Evolutionary conservation across 2,329 filamentous ascomycete genomes (phyloP), one percentile per base, ranked within the genome.

Genomic region (Purpureocillium takamizusanense): DNA sequence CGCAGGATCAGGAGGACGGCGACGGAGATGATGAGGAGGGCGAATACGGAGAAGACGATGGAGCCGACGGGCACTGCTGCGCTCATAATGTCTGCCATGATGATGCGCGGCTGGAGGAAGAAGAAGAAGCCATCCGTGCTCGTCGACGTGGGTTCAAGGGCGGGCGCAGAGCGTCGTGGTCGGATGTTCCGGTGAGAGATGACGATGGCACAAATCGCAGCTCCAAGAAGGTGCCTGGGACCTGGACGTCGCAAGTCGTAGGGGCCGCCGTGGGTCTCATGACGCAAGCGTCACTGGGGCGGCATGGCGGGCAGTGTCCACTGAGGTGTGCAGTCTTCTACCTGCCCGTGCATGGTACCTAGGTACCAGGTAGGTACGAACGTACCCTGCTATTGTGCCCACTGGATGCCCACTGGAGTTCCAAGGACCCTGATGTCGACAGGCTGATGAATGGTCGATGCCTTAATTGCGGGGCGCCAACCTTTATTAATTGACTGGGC

Each of bases 1-100:
- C 92, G 83, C 42, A 95, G 71, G 45, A 97, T 80, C 16, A 95
- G 70, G 32, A 98, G 74, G 42, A 92, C 87, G 43, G 83, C 67
- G 44, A 83, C 59, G 47, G 82, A 87, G 49, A 95, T 85, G 48
- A 76, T 59, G 48, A 89, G 63, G 30, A 95, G 72, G 43, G 87
- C 76, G 51, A 86, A 53, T 49, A 78, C 59, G 47, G 86, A 78
- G 63, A 95, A 94, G 54, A 90, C 69, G 55, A 81, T 78, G 38
- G 89, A 95, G 61, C 82, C 81, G 37, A 88, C 74, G 27, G 86
- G 79, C 44, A 78, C 79, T 48, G 72, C 64, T 40, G 67, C 66
- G 51, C 61, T 69, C 50, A 62, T 53, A 42, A 63, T 60, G 65
- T 78, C 59, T 62, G 63, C 69, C 65, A 62, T 79, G 63, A 60